Conservation (phyloP, 2,329 filamentous ascomycete genomes). For the Sporothrix curviconia region DNA sequence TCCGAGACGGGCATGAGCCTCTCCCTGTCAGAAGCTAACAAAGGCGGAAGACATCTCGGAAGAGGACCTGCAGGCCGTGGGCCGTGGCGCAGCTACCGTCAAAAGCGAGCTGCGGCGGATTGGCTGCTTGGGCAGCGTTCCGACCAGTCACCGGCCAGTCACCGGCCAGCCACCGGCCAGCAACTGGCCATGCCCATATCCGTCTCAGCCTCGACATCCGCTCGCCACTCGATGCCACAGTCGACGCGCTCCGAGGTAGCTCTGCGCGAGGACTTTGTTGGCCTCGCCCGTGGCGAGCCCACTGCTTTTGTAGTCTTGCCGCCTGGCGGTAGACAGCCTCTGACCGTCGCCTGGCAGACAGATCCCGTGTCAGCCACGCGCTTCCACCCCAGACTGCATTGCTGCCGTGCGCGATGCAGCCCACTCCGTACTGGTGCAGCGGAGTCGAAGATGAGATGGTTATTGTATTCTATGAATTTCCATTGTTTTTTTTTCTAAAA, state of each 20-base stretch:
- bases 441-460: too few species aligned
- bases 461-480: too few species aligned
- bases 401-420: conserved; percentile 56
- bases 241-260: conserved; percentile 50
- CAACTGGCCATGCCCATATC: too few species aligned
- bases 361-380: conserved; percentile 58
- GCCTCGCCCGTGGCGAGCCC: conserved; percentile 52
- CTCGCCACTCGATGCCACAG: conserved; percentile 46
- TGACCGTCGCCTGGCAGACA: conserved; percentile 48
- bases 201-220: conserved; percentile 64
- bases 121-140: conserved; percentile 56
- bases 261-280: conserved; percentile 51
- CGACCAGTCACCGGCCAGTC: conserved; percentile 49
- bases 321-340: conserved; percentile 16
- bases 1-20: conserved; percentile 73
- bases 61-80: conserved; percentile 53
- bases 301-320: conserved; percentile 26
- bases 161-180: too few species aligned
- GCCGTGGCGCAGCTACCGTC: conserved; percentile 55
- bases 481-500: too few species aligned
- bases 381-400: conserved; percentile 64
- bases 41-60: conserved; percentile 61
- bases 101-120: conserved; percentile 65
- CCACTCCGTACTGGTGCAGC: conserved; percentile 49
- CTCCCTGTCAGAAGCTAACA: conserved; percentile 64